A percentile compares a stretch with the other conserved stretches of the same genome.
These are phyloP conservation scores for Microdochium bolleyi DNA, from an alignment of 2,329 filamentous ascomycete species.

Conservation along the genomic window DNA sequence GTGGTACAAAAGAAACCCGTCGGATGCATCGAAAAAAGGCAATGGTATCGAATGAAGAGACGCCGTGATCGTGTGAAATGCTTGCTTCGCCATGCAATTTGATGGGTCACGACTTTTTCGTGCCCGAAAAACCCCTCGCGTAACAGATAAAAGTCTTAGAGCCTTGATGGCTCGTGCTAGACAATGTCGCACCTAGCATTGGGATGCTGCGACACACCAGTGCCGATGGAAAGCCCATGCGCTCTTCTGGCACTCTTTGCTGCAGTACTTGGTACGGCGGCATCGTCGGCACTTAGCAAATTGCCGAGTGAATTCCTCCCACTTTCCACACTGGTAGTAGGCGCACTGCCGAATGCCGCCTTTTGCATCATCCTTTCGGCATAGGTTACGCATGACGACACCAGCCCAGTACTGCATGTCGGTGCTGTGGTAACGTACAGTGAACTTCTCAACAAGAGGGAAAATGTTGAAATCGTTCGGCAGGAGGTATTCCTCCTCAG, in stretches of 20 bases:
- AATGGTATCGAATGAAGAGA: conserved; percentile 27
- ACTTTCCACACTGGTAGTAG: conserved; percentile 96
- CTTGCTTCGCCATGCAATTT: conserved; percentile 27
- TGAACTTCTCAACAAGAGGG: conserved; percentile 96
- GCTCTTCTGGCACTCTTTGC: conserved; percentile 98
- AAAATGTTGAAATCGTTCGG: conserved; percentile 98
- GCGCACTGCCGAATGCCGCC: conserved; percentile 96
- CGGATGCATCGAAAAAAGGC: conserved; percentile 21
- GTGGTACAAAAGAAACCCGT: conserved; percentile 21
- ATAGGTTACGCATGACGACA: conserved; percentile 97
- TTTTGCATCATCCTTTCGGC: conserved; percentile 90
- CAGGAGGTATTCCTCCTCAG: conserved; percentile 80
- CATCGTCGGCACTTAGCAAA: conserved; percentile 97
- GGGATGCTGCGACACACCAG: conserved; percentile 79
- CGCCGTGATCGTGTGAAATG: conserved; percentile 26
- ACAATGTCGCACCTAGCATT: conserved; percentile 25
- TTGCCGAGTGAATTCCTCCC: conserved; percentile 93
- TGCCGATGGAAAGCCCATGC: conserved; percentile 98
- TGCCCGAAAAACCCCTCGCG: conserved; percentile 20
- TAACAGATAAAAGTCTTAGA: conserved; percentile 4
- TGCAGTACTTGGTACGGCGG: conserved; percentile 96
- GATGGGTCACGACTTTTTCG: conserved; percentile 25
- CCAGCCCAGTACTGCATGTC: conserved; percentile 99
- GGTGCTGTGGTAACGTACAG: conserved; percentile 85
- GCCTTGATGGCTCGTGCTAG: conserved; percentile 5